Evolutionary conservation across 1,284 basidiomycete species (phyloP), one percentile per base, ranked within the genome.

Genomic region (Chiua sp.): DNA sequence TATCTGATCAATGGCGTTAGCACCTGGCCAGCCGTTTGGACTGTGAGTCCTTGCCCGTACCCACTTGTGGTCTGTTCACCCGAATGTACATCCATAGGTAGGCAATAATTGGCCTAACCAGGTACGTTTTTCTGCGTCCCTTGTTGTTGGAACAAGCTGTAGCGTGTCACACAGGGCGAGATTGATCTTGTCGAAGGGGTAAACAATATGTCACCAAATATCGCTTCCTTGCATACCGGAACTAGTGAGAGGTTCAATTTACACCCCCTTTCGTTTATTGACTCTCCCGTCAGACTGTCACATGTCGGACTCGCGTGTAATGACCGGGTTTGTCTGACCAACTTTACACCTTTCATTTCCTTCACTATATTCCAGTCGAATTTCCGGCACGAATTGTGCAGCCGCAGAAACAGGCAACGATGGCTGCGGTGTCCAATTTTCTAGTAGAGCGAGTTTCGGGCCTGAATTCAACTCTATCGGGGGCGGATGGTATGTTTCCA

Each of bases 361-460:
- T 22, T 68, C 47, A 68, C 23, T 5, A 23, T 42, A 33, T 30
- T 52, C 26, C 33, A 72, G 68, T 56, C 55, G 15, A 47, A 58
- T 67, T 13, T 3, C 4, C 10, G 60, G 58, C 18, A 47, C 62
- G 13, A 70, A 70, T 30, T 73, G 71, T 32, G 67, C 67, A n/a
- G 67, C 69, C 28, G 60, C 59, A 35, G 67, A 68, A 52, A 68
- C 67, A 3, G 59, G 68, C 47, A 84, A 85, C 63, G 65, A 67
- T 20, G 83, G 83, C 0, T 85, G 84, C 63, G 79, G 79, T 20
- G 79, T 83, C 49, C 61, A 69, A 47, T 73, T 78, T 51, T 69
- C 72, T n/a, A 65, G 72, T 22, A 15, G 2, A 11, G 48, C 53
- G 7, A 77, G 70, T 44, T 79, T 73, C 60, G 81, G 81, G 8